Percentiles rank a stretch among this genome's conserved stretches.
Evolutionary conservation across 2,329 filamentous ascomycete species (phyloP).

Genomic region (Colletotrichum cereale): DNA sequence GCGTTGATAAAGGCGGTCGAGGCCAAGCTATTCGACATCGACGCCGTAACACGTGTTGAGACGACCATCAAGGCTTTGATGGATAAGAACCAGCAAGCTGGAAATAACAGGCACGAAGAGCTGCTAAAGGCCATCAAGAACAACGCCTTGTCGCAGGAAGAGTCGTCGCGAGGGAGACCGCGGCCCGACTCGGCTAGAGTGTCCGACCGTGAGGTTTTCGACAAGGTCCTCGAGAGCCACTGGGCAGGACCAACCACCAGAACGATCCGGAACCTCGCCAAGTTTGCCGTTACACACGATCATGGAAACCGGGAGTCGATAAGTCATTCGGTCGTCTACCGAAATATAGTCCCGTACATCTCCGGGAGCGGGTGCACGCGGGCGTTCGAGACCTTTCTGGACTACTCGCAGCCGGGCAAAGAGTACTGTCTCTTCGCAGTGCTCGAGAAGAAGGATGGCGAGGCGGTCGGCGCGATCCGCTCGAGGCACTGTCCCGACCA

Average conservation of each 20-base stretch:
- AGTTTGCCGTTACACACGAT: background rate
- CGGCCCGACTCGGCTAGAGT: background rate
- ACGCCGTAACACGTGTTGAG: background rate
- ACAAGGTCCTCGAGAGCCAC: background rate
- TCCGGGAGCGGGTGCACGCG: background rate
- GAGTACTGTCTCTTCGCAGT: background rate
- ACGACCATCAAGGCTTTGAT: background rate
- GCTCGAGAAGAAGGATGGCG: background rate
- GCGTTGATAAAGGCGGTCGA: background rate
- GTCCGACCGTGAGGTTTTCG: background rate
- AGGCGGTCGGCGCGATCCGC: background rate
- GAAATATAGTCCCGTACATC: background rate
- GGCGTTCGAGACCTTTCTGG: background rate
- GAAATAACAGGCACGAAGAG: background rate
- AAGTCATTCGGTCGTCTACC: background rate
- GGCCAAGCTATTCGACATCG: background rate
- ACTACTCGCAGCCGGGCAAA: background rate
- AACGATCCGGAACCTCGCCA: background rate
- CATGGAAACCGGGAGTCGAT: background rate
- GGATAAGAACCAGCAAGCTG: background rate
- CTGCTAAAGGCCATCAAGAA: background rate
- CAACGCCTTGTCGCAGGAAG: background rate
- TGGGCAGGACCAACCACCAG: background rate
- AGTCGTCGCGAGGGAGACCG: background rate
- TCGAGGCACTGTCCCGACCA: background rate